phyloP scores from a whole-genome alignment of 345 rosid genomes.

The Dipteronia sinensis region DNA sequence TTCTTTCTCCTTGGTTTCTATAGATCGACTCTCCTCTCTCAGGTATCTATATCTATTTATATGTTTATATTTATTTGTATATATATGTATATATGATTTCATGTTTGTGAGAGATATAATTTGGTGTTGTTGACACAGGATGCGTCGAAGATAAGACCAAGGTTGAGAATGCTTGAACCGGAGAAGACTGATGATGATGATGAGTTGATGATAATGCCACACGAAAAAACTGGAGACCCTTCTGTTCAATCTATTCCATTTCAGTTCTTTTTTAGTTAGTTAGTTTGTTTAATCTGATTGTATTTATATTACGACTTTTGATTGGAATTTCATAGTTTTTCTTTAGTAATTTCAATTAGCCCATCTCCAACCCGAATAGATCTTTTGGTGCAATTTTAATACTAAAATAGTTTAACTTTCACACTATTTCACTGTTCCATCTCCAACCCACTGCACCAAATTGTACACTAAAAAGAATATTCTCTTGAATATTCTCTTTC shows the following conservation, averaged over 20 bases:
- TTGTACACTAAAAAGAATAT: too few species aligned
- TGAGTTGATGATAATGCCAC: conserved; percentile 38
- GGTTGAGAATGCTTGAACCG: conserved; percentile 54
- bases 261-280: conserved; percentile 47
- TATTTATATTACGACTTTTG: too few species aligned
- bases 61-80: neutral
- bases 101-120: neutral
- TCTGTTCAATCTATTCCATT: conserved; percentile 61
- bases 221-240: conserved; percentile 68
- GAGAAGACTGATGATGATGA: conserved; percentile 27
- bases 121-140: conserved; percentile 40
- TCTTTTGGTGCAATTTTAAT: too few species aligned
- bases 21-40: conserved; percentile 50
- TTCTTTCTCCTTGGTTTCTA: conserved; percentile 74
- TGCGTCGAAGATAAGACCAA: conserved; percentile 52
- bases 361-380: too few species aligned
- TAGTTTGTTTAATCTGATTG: too few species aligned
- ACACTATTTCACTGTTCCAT: too few species aligned
- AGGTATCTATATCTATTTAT: conserved; percentile 27
- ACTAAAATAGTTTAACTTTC: too few species aligned
- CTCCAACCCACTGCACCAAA: too few species aligned
- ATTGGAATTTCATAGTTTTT: too few species aligned
- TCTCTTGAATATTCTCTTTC: too few species aligned
- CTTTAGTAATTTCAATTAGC: too few species aligned
- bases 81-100: neutral